phyloP scores from a whole-genome alignment of 2,329 filamentous ascomycete species.

The Penicillium capsulatum region DNA sequence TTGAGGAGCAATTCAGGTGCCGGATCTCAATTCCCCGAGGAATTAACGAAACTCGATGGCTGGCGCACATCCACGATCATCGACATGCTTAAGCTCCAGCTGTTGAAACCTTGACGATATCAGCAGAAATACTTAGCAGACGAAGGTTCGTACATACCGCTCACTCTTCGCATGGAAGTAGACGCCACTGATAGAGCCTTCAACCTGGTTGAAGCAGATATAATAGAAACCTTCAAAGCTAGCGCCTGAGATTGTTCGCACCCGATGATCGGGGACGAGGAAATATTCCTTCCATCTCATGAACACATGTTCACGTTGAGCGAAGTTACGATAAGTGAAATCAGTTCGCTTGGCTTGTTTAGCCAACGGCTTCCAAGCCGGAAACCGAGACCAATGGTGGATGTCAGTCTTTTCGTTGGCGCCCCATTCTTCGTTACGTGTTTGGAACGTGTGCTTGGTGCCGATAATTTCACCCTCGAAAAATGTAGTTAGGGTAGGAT shows the following conservation, averaged over 20 bases:
- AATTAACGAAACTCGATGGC: constrained; percentile 81
- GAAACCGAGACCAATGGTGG: constrained; percentile 88
- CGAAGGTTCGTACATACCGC: constrained; percentile 60
- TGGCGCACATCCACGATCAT: constrained; percentile 75
- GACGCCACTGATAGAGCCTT: constrained; percentile 82
- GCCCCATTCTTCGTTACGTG: constrained; percentile 84
- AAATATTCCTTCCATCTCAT: constrained; percentile 99
- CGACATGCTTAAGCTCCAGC: constrained; percentile 82
- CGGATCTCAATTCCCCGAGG: too few relatives aligned
- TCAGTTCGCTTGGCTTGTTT: constrained; percentile 58
- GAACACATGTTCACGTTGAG: constrained; percentile 82
- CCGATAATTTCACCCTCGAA: constrained; percentile 99
- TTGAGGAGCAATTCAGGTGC: too few relatives aligned
- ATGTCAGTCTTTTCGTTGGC: constrained; percentile 87
- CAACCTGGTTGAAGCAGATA: constrained; percentile 93
- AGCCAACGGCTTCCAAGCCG: constrained; percentile 73
- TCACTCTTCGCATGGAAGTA: constrained; percentile 98
- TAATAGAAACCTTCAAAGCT: constrained; percentile 99
- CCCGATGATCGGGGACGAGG: constrained; percentile 87
- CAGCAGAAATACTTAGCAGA: constrained; percentile 4
- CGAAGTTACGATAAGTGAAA: constrained; percentile 63
- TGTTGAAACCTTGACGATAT: constrained; percentile 70
- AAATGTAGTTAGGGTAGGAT: constrained; percentile 95
- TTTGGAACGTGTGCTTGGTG: constrained; percentile 88
- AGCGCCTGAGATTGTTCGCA: constrained; percentile 84